phyloP scores from a whole-genome alignment of 768 basidiomycete species.

The Guyanaporus albipodus region DNA sequence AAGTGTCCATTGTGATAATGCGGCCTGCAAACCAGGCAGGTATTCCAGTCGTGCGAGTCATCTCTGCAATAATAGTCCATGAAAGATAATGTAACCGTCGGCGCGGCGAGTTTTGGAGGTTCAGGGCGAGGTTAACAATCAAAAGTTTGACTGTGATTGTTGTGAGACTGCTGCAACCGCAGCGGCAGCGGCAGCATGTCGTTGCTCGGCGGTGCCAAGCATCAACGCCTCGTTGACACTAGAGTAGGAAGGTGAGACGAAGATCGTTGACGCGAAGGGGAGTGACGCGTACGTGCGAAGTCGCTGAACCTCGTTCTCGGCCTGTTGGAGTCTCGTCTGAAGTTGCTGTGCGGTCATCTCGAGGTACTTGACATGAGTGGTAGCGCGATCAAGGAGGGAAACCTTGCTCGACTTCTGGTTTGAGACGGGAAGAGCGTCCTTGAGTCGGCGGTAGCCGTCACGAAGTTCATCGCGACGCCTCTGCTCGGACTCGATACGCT shows the following conservation, averaged over 20 bases:
- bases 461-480: slow-evolving; percentile 88
- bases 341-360: slow-evolving; percentile 75
- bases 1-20: slow-evolving; percentile 48
- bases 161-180: slow-evolving; percentile 52
- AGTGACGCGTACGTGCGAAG: slow-evolving; percentile 51
- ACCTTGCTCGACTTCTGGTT: slow-evolving; percentile 95
- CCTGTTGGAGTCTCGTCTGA: slow-evolving; percentile 71
- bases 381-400: slow-evolving; percentile 83
- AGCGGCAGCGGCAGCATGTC: slow-evolving; percentile 55
- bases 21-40: slow-evolving; percentile 58
- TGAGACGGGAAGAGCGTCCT: slow-evolving; percentile 83
- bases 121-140: slow-evolving; percentile 34
- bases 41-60: slow-evolving; percentile 41
- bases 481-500: slow-evolving; percentile 94
- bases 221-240: slow-evolving; percentile 87
- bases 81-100: slow-evolving; percentile 37
- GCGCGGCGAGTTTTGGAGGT: slow-evolving; percentile 24
- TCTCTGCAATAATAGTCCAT: slow-evolving; percentile 37
- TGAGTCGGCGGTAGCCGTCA: slow-evolving; percentile 87
- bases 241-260: background rate
- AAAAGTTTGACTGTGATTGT: slow-evolving; percentile 40
- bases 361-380: slow-evolving; percentile 82
- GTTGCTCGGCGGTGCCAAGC: slow-evolving; percentile 77
- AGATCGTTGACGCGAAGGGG: background rate
- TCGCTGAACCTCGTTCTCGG: slow-evolving; percentile 76